Conservation (phyloP, 768 basidiomycete species). For the Dioszegia hungarica region DNA sequence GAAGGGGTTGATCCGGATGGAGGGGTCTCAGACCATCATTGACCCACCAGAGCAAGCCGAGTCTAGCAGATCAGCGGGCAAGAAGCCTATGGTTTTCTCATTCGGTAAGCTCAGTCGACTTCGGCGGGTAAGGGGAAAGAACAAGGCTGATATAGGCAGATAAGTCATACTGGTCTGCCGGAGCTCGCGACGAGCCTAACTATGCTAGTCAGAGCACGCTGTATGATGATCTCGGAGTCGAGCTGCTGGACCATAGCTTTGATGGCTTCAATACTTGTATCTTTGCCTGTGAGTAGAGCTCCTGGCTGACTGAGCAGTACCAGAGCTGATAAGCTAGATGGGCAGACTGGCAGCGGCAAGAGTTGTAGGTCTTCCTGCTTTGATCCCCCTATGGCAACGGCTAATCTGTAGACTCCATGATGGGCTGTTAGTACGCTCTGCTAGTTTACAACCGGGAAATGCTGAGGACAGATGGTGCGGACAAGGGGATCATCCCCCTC, state of each 20-base stretch:
- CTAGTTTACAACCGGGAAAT: neutral
- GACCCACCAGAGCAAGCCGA: constrained; percentile 72
- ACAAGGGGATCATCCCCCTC: constrained; percentile 96
- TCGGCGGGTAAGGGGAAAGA: neutral
- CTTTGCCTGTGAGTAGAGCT: constrained; percentile 79
- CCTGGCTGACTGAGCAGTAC: neutral
- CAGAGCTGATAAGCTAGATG: constrained; percentile 29
- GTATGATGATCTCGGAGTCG: constrained; percentile 89
- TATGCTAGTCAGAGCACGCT: constrained; percentile 94
- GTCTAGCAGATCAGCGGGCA: constrained; percentile 70
- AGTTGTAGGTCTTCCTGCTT: constrained; percentile 35
- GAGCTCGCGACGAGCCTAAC: constrained; percentile 75
- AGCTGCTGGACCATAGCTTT: constrained; percentile 91
- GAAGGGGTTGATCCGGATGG: constrained; percentile 89
- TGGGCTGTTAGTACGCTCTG: constrained; percentile 47
- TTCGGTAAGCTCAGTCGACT: constrained; percentile 55
- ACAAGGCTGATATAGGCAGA: constrained; percentile 51
- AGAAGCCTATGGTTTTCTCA: constrained; percentile 82
- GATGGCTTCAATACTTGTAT: constrained; percentile 97
- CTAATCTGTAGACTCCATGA: constrained; percentile 49
- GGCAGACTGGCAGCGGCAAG: constrained; percentile 48
- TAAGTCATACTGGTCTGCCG: constrained; percentile 96
- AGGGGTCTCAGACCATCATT: constrained; percentile 84
- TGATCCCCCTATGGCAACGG: neutral
- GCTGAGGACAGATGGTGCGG: constrained; percentile 65